Base-by-base conservation (phyloP, 2,329 filamentous ascomycete genomes). In the Botrytis elliptica region DNA sequence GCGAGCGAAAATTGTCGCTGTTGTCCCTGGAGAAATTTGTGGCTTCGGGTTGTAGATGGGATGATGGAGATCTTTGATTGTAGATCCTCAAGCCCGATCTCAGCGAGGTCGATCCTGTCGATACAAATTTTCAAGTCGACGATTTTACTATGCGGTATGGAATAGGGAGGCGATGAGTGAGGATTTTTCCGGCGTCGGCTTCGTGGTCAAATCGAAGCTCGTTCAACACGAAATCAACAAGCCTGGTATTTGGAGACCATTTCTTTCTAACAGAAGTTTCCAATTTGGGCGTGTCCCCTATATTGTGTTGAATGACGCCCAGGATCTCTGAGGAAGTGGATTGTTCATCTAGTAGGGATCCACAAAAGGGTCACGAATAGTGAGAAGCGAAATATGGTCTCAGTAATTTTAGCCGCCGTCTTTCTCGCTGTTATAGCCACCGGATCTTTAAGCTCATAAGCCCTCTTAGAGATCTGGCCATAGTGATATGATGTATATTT, bases 241-340 rank as follows among this genome's bases (percentile, higher is more conserved):
- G 0, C 8, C 20, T 52, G 1, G 25, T 52, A 52, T 49, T 52
- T 52, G 22, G 49, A 52, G 10, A 14, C 25, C 4, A 14, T 10
- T n/a, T n/a, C 22, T 52, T 1, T 2, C 8, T 10, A 4, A 0
- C 29, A n/a, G n/a, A 55, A 29, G 9, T 0, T n/a, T 6, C 12
- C 14, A 18, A 33, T 14, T 12, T 33, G 33, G 10, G n/a, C 1
- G 16, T 29, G 9, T 57, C 29, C 14, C 3, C 2, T 57, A 57
- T 8, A 29, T 14, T 57, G 49, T 52, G 10, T 10, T n/a, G 49
- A 52, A 14, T 52, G 22, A 52, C 4, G 25, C 49, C 2, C 14
- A n/a, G 5, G 4, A 57, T 33, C n/a, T 57, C 22, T 33, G n/a
- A 33, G 1, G 55, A 20, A 20, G 8, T 18, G 14, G 7, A 29